phyloP scores from a whole-genome alignment of 305 asterid genomes.

The Withania somnifera region DNA sequence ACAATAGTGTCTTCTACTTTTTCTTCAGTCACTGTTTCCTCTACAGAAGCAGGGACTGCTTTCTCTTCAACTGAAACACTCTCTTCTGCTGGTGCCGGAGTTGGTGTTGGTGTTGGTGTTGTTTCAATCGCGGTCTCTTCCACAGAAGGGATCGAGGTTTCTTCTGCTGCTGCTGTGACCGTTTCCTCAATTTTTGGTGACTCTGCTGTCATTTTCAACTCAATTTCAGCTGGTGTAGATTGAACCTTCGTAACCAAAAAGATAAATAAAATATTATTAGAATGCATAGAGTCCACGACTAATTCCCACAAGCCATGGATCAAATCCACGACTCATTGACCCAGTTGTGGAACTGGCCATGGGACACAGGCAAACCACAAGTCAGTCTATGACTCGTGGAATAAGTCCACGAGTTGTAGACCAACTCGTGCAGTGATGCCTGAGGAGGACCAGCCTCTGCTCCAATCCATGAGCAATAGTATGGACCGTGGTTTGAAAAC shows the following conservation, averaged over 20 bases:
- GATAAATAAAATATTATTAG: neutral
- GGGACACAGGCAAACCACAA: too few relatives aligned
- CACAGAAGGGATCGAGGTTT: neutral
- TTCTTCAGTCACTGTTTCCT: neutral
- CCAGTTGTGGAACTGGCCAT: too few relatives aligned
- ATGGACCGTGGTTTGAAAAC: too few relatives aligned
- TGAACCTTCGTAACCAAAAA: slow-evolving; percentile 13
- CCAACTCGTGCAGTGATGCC: too few relatives aligned
- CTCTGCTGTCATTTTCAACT: slow-evolving; percentile 11
- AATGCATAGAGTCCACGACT: too few relatives aligned
- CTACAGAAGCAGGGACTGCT: neutral
- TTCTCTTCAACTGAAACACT: neutral
- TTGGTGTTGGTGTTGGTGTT: neutral
- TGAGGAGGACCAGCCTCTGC: too few relatives aligned
- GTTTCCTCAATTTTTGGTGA: slow-evolving; percentile 8
- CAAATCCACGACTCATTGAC: too few relatives aligned
- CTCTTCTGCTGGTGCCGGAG: neutral
- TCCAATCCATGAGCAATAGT: too few relatives aligned
- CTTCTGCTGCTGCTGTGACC: neutral
- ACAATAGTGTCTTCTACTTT: too few relatives aligned
- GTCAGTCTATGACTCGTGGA: too few relatives aligned
- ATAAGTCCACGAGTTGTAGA: too few relatives aligned
- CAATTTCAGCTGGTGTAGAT: slow-evolving; percentile 9
- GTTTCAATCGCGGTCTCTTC: neutral
- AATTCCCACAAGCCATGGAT: too few relatives aligned